phyloP scores from a whole-genome alignment of 1,284 basidiomycete genomes.

The Ceratobasidium sp. region DNA sequence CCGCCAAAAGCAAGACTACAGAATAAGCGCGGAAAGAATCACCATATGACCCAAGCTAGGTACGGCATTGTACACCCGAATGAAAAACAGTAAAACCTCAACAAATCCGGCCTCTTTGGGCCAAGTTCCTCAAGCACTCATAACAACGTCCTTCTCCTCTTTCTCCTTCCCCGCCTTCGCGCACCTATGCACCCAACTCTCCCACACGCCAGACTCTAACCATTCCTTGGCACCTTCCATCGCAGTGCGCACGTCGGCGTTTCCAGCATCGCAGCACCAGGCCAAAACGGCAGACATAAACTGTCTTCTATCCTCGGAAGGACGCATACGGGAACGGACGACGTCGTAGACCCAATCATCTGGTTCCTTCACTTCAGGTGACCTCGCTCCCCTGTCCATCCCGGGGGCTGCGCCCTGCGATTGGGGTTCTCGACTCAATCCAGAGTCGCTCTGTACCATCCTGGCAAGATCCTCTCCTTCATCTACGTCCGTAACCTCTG shows the following conservation, averaged over 20 bases:
- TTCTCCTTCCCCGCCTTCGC: background rate
- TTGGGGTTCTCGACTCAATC: too few relatives aligned
- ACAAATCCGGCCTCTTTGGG: too few relatives aligned
- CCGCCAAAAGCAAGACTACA: too few relatives aligned
- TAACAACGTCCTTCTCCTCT: background rate
- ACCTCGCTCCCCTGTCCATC: background rate
- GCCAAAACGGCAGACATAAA: conserved; percentile 19
- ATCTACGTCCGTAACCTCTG: conserved; percentile 27
- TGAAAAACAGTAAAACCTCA: too few relatives aligned
- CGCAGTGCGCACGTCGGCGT: background rate
- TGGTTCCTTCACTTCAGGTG: too few relatives aligned
- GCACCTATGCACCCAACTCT: conserved; percentile 15
- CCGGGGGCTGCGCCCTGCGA: too few relatives aligned
- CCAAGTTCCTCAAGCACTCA: background rate
- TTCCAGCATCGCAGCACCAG: conserved; percentile 21
- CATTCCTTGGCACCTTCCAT: conserved; percentile 27
- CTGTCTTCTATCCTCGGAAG: conserved; percentile 10
- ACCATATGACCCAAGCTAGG: too few relatives aligned
- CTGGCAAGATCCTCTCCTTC: conserved; percentile 22
- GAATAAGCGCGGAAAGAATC: too few relatives aligned
- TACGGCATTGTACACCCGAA: too few relatives aligned
- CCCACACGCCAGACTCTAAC: conserved; percentile 32
- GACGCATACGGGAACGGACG: conserved; percentile 20
- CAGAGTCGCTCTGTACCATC: too few relatives aligned
- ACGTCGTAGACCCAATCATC: conserved; percentile 18